Evolutionary conservation across 768 basidiomycete species (phyloP).

Genomic region (Auricularia auricula-judae): DNA sequence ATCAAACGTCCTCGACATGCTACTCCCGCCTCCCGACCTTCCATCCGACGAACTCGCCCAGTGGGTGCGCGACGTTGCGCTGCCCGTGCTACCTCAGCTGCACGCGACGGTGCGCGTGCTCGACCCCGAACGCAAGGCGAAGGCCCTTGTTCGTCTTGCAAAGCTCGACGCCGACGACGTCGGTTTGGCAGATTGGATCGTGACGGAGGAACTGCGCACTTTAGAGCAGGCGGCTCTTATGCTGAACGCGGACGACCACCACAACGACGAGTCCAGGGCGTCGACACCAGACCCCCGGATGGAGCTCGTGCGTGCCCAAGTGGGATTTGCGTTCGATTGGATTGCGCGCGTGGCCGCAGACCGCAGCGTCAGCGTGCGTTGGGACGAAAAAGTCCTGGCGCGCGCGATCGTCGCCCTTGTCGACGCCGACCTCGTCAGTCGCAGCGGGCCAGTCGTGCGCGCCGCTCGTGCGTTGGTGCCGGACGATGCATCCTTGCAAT

Average conservation of each 20-base stretch:
- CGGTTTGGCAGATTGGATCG: conserved; percentile 59
- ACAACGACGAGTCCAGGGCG: neutral
- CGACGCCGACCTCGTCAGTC: conserved; percentile 36
- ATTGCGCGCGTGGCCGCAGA: conserved; percentile 19
- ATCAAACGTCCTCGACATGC: conserved; percentile 43
- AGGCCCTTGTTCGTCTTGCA: conserved; percentile 43
- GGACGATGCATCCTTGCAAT: conserved; percentile 18
- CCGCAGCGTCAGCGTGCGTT: conserved; percentile 15
- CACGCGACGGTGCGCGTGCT: conserved; percentile 44
- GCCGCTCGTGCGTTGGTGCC: conserved; percentile 13
- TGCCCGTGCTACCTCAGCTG: conserved; percentile 44
- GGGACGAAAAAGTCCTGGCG: conserved; percentile 34
- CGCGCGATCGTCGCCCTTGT: conserved; percentile 34
- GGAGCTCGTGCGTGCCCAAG: conserved; percentile 34
- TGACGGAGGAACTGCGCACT: conserved; percentile 52
- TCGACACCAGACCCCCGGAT: neutral
- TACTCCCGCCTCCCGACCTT: conserved; percentile 41
- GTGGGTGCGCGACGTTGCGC: conserved; percentile 48
- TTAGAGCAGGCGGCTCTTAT: conserved; percentile 26
- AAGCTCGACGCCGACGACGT: conserved; percentile 44
- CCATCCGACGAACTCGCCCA: conserved; percentile 22
- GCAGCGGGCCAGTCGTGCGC: conserved; percentile 21
- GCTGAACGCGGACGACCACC: conserved; percentile 23
- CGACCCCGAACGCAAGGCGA: conserved; percentile 42
- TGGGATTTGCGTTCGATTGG: conserved; percentile 12